Base-by-base conservation (phyloP, 495 filamentous ascomycete species). In the Astrothelium macrocarpum region DNA sequence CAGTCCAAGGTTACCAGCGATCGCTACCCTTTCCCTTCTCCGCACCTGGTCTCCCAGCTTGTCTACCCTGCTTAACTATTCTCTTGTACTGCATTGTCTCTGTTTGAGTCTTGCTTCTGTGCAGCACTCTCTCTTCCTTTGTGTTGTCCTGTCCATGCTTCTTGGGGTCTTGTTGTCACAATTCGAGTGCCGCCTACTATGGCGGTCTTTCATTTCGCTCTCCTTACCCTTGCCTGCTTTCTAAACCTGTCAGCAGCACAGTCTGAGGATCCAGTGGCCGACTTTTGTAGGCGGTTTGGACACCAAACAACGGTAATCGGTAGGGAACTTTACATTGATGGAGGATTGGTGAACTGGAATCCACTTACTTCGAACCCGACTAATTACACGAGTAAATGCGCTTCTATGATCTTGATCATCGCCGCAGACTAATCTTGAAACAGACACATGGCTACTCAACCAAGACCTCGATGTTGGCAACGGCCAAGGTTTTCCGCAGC, bases 241-340 rank as follows among this genome's bases (percentile, higher is more conserved):
- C 26, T 25, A 2, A 29, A 16, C 7, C 20, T 29, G 25, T 56
- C 49, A 56, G 49, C 49, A 56, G 49, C 49, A 25, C 49, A 56
- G 49, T 12, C 49, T 43, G 32, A 32, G 43, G 68, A 81, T 61
- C 78, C 78, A 0, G 59, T 81, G 43, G 76, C 73, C 31, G 74
- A 80, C 63, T 82, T 82, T 43, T 82, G 80, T 63, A 70, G 80
- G 32, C 72, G 80, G 39, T 82, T 78, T 64, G 77, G 78, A 25
- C 80, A 81, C 61, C 79, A 81, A 66, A 78, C 79, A 2, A 73
- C 80, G 4, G 72, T 80, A 0, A 72, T 84, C 26, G 81, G 82
- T 64, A 64, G 73, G 39, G 76, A 72, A 60, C 66, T 84, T 42
- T 83, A 80, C 66, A 78, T 84, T 60, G 82, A 84, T 66, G 81